phyloP scores from a whole-genome alignment of 257 asterid genomes.

The Nicotiana tomentosiformis region DNA sequence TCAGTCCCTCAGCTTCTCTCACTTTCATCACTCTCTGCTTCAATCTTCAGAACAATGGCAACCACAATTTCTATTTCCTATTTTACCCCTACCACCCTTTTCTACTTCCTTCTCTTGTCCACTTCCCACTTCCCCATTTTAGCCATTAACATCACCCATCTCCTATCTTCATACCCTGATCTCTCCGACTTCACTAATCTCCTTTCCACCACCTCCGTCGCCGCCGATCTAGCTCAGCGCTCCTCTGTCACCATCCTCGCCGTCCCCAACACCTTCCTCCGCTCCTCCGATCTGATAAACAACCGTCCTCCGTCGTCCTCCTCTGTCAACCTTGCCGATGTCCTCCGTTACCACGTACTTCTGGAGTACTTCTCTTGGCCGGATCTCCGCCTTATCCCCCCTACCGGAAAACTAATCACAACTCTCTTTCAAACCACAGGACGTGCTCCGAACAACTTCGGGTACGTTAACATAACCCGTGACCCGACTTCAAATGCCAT shows the following conservation, averaged over 20 bases:
- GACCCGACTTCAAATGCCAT: conserved; percentile 28
- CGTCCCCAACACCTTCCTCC: conserved; percentile 52
- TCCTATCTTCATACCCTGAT: conserved; percentile 40
- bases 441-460: conserved; percentile 50
- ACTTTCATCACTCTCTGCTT: not conserved
- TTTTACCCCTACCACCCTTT: conserved; percentile 34
- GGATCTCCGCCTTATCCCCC: conserved; percentile 56
- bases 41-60: conserved; percentile 33
- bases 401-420: conserved; percentile 47
- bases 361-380: conserved; percentile 56
- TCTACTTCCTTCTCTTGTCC: conserved; percentile 33
- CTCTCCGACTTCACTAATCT: conserved; percentile 52
- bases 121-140: conserved; percentile 16
- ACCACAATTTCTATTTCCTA: conserved; percentile 27
- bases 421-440: conserved; percentile 77
- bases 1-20: not conserved
- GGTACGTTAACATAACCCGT: conserved; percentile 50
- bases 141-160: conserved; percentile 43
- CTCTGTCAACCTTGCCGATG: conserved; percentile 49
- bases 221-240: conserved; percentile 45
- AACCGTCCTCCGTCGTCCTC: conserved; percentile 29
- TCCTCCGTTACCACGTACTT: conserved; percentile 77
- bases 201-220: conserved; percentile 48
- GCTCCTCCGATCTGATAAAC: conserved; percentile 12
- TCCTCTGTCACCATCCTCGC: conserved; percentile 51